Percentiles rank a stretch among this genome's conserved stretches.
These are phyloP conservation scores for Paraphaeosphaeria sporulosa DNA, from an alignment of 2,329 filamentous ascomycete species.

Conservation along the genomic window DNA sequence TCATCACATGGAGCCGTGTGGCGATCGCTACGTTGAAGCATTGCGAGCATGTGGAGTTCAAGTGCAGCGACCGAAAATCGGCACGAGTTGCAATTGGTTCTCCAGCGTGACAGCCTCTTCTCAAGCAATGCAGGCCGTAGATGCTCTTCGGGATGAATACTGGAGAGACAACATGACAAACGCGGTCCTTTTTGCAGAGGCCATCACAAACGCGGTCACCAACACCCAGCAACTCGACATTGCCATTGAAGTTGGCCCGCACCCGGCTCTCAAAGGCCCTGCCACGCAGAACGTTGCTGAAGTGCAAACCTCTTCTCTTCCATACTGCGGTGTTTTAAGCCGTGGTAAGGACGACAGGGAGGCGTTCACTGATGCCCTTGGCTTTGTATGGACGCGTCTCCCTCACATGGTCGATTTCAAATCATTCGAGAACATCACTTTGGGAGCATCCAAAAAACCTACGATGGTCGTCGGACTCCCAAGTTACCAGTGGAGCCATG, in stretches of 20 bases:
- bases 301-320: conserved; percentile 4
- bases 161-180: conserved; percentile 57
- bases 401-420: background rate
- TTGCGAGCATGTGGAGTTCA: background rate
- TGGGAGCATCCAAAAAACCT: too few species aligned
- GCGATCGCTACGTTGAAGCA: conserved; percentile 18
- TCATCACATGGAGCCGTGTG: conserved; percentile 29
- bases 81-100: background rate
- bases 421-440: background rate
- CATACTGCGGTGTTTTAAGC: conserved; percentile 30
- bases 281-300: conserved; percentile 44
- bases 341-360: background rate
- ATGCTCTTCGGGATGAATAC: conserved; percentile 36
- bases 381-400: background rate
- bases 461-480: background rate
- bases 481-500: conserved; percentile 20
- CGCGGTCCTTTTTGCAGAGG: conserved; percentile 56
- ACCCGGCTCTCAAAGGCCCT: conserved; percentile 55
- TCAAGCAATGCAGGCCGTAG: background rate
- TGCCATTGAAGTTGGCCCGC: conserved; percentile 57
- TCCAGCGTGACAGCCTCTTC: background rate
- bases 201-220: conserved; percentile 37
- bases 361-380: background rate
- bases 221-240: conserved; percentile 43
- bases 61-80: background rate